Percentiles rank a stretch among this genome's conserved stretches.
Evolutionary conservation across 352 stramenopile genomes (phyloP).

Genomic region (Pythium oligandrum): DNA sequence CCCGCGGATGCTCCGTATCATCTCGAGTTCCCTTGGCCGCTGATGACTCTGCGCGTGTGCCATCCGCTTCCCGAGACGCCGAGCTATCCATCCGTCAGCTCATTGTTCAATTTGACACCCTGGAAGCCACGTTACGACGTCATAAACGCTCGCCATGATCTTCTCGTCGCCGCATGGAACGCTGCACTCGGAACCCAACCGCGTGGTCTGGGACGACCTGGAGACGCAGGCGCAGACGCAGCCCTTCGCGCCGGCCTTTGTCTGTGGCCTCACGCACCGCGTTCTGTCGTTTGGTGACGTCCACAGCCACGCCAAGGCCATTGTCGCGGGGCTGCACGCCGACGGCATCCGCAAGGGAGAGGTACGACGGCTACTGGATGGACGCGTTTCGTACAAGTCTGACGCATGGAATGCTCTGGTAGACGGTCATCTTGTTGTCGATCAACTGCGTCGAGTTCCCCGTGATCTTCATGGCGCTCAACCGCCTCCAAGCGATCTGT

Average conservation of each 20-base stretch:
- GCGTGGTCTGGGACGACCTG: conserved; percentile 31
- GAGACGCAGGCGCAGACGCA: conserved; percentile 26
- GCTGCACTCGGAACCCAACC: conserved; percentile 24
- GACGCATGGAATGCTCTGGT: not conserved
- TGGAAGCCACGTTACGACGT: too few species aligned
- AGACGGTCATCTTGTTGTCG: conserved; percentile 34
- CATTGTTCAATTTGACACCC: not conserved
- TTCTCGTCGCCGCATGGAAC: conserved; percentile 30
- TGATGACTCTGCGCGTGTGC: too few species aligned
- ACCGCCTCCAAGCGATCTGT: conserved; percentile 31
- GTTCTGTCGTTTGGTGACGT: conserved; percentile 31
- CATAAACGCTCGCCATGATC: conserved; percentile 18
- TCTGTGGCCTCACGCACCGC: conserved; percentile 38
- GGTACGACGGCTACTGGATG: conserved; percentile 17
- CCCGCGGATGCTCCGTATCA: not conserved
- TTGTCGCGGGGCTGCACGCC: conserved; percentile 32
- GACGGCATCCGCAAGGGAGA: conserved; percentile 37
- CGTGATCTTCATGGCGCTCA: conserved; percentile 36
- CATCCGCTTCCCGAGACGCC: too few species aligned
- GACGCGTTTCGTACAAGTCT: not conserved
- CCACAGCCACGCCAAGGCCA: conserved; percentile 13
- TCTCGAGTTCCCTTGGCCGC: too few species aligned
- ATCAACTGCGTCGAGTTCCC: conserved; percentile 57
- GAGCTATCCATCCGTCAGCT: not conserved
- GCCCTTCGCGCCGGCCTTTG: conserved; percentile 23